phyloP scores from a whole-genome alignment of 495 filamentous ascomycete genomes.

The Thermochaetoides thermophila region DNA sequence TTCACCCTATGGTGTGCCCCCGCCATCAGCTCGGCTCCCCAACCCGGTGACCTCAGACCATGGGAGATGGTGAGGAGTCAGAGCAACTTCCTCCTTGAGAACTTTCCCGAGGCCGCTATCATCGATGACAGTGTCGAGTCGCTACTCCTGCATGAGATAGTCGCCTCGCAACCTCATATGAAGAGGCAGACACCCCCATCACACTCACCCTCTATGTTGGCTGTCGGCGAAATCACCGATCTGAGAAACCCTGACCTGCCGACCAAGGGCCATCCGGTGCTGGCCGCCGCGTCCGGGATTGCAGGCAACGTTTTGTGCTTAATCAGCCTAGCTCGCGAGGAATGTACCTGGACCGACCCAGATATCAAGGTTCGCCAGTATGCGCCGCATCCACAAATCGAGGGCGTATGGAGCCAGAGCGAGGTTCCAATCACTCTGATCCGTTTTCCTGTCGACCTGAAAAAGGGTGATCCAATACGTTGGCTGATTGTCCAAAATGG shows the following conservation, averaged over 20 bases:
- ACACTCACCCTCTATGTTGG: slow-evolving; percentile 14
- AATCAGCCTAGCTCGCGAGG: slow-evolving; percentile 24
- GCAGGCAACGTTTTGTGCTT: slow-evolving; percentile 38
- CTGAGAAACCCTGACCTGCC: slow-evolving; percentile 7
- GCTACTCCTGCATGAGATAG: slow-evolving; percentile 16
- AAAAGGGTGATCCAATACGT: slow-evolving; percentile 29
- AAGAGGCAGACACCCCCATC: neutral
- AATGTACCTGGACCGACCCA: slow-evolving; percentile 31
- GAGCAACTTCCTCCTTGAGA: slow-evolving; percentile 23
- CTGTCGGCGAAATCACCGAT: slow-evolving; percentile 25
- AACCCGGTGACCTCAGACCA: slow-evolving; percentile 5
- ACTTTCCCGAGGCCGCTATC: slow-evolving; percentile 25
- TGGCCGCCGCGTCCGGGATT: slow-evolving; percentile 36
- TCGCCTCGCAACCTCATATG: neutral
- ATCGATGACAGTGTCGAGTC: slow-evolving; percentile 15
- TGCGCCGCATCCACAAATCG: slow-evolving; percentile 14
- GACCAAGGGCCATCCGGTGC: slow-evolving; percentile 16
- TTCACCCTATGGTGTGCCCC: slow-evolving; percentile 22
- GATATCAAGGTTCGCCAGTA: slow-evolving; percentile 24
- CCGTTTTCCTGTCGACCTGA: slow-evolving; percentile 41
- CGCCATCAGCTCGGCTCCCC: slow-evolving; percentile 1
- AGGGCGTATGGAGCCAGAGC: slow-evolving; percentile 34
- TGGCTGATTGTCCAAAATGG: slow-evolving; percentile 52
- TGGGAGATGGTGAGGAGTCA: slow-evolving; percentile 13
- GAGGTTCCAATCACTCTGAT: slow-evolving; percentile 45